A percentile compares a stretch with the other conserved stretches of the same genome.
These are phyloP conservation scores for Phialophora macrospora DNA, from an alignment of 2,329 filamentous ascomycete species.

Conservation along the genomic window DNA sequence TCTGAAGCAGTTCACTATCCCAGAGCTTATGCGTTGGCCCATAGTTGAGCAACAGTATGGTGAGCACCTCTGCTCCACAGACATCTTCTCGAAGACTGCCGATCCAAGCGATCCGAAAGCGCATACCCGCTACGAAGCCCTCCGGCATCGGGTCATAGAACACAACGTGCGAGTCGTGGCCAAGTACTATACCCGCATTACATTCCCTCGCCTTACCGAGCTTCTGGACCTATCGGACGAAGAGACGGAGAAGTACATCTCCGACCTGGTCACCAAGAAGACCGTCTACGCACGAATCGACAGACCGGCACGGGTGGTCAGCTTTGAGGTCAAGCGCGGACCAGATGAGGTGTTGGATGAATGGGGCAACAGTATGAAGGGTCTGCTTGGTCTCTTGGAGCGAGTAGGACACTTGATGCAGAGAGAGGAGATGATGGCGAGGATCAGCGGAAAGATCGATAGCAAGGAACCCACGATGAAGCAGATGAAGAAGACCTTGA, in stretches of 20 bases:
- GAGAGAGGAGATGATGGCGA: conserved; percentile 99
- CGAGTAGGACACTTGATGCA: conserved; percentile 97
- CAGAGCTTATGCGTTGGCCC: conserved; percentile 98
- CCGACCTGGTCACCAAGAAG: conserved; percentile 93
- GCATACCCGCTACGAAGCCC: conserved; percentile 84
- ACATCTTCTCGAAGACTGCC: conserved; percentile 77
- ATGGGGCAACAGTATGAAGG: conserved; percentile 99
- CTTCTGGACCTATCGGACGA: conserved; percentile 90
- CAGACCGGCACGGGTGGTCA: conserved; percentile 87
- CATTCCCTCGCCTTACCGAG: conserved; percentile 86
- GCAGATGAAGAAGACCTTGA: background rate
- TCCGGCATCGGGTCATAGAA: conserved; percentile 98
- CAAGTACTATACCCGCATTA: conserved; percentile 98
- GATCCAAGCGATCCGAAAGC: conserved; percentile 78
- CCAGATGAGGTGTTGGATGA: conserved; percentile 97
- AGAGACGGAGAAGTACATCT: conserved; percentile 99
- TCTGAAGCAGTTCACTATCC: conserved; percentile 90
- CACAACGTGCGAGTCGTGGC: conserved; percentile 97
- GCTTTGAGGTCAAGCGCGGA: conserved; percentile 91
- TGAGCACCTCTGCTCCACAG: conserved; percentile 81
- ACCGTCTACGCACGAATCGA: conserved; percentile 98
- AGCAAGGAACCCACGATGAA: background rate
- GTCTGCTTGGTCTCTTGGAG: conserved; percentile 79
- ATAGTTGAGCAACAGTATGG: conserved; percentile 88
- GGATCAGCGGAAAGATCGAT: conserved; percentile 61